Base-by-base conservation (phyloP, 2,329 filamentous ascomycete genomes). In the Trichoderma lentiforme region DNA sequence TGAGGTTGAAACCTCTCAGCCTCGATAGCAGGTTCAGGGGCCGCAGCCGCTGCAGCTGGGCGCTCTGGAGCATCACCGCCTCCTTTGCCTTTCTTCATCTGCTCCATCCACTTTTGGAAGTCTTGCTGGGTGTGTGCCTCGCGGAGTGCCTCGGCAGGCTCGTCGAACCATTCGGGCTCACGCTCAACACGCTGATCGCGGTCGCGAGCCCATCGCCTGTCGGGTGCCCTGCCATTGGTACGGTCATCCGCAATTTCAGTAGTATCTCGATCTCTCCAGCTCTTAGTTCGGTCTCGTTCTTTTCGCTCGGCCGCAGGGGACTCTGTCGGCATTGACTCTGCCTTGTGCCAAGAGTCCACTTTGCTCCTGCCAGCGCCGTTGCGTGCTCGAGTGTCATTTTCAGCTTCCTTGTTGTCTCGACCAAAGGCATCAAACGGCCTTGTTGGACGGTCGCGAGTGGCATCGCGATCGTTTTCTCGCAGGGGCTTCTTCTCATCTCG, bases 21-120 rank as follows among this genome's bases (percentile, higher is more conserved):
- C 72, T 88, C 87, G 53, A 76, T 72, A 58, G 76, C 72, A 26
- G 57, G 39, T 58, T 70, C 67, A 18, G 39, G 67, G 6, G 57
- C 34, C 70, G 82, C 78, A 75, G 85, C 79, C 62, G 76, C 32
- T 30, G 83, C 47, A 75, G 75, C 71, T 58, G 74, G 71, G 56
- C 73, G 70, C 39, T 76, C 74, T 5, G 79, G 73, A 62, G 79
- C 66, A 8, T 76, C 77, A 58, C 77, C 79, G 69, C 79, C 80
- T 72, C 79, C 82, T 76, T 86, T 89, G 73, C 89, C 87, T 51
- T 90, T 90, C 81, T 93, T 95, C 94, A 97, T 97, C 74, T 87
- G 88, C 76, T 97, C 93, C 86, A 97, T 97, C 90, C 95, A 98
- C 76, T 93, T 93, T 82, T 97, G 92, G 81, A 98, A 97, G 75